Evolutionary conservation across 805 yeast genomes (phyloP).

Genomic region (Wickerhamomyces subpelliculosus): DNA sequence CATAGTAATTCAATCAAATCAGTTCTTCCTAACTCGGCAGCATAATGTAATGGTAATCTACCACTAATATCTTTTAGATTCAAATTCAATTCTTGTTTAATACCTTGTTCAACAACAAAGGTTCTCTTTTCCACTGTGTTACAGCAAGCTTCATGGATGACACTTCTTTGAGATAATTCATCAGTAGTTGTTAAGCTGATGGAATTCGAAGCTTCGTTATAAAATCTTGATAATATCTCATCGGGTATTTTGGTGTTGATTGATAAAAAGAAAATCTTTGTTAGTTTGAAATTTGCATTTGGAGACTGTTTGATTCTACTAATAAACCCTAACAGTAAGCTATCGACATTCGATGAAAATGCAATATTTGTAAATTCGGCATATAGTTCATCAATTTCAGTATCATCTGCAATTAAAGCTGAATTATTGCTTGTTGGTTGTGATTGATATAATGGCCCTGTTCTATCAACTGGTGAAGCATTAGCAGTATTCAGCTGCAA

Average conservation of each 20-base stretch:
- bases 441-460: not conserved
- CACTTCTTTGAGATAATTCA: constrained; percentile 66
- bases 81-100: constrained; percentile 19
- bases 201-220: constrained; percentile 28
- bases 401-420: constrained; percentile 24
- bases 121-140: constrained; percentile 14
- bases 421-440: not conserved
- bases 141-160: constrained; percentile 60
- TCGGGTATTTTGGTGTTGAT: constrained; percentile 57
- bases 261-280: constrained; percentile 68
- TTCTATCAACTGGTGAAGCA: not conserved
- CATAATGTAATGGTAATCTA: constrained; percentile 81
- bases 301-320: constrained; percentile 33
- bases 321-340: constrained; percentile 38
- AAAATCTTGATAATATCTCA: constrained; percentile 41
- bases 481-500: constrained; percentile 10
- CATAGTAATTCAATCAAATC: constrained; percentile 35
- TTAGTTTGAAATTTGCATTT: constrained; percentile 39
- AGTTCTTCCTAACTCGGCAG: constrained; percentile 52
- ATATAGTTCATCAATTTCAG: constrained; percentile 62
- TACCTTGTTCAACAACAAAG: constrained; percentile 17
- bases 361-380: constrained; percentile 58
- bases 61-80: constrained; percentile 59
- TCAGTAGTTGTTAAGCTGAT: constrained; percentile 62
- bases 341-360: constrained; percentile 27